Conservation (phyloP, 495 filamentous ascomycete species). For the Penicillium soppii region DNA sequence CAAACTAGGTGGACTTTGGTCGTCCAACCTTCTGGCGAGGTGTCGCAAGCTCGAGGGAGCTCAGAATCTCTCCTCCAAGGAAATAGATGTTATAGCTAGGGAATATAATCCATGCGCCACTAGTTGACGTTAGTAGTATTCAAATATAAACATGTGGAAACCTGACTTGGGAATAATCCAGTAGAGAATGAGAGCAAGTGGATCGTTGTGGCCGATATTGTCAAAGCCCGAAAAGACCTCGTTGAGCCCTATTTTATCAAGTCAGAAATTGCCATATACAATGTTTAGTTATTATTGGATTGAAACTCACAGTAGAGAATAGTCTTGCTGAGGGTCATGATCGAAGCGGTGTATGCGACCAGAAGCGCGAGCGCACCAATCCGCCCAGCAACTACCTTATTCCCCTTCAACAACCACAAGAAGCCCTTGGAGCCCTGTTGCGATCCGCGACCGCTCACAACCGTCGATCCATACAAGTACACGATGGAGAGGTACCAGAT, state of each 20-base stretch:
- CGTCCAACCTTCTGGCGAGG: conserved; percentile 32
- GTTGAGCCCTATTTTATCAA: conserved; percentile 58
- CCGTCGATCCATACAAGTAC: conserved; percentile 44
- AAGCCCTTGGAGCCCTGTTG: conserved; percentile 35
- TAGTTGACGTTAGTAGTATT: conserved; percentile 30
- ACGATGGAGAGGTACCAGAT: conserved; percentile 65
- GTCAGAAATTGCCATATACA: neutral
- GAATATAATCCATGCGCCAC: conserved; percentile 76
- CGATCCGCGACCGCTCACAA: conserved; percentile 28
- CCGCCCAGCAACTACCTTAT: conserved; percentile 56
- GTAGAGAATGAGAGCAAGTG: conserved; percentile 54
- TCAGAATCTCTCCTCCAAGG: conserved; percentile 68
- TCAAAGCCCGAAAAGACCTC: conserved; percentile 75
- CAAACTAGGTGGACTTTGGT: conserved; percentile 31
- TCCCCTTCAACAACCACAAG: conserved; percentile 45
- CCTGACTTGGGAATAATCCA: conserved; percentile 85
- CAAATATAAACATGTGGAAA: neutral
- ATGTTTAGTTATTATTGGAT: neutral
- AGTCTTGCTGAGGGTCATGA: conserved; percentile 89
- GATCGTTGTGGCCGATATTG: conserved; percentile 75
- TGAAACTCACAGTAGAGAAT: conserved; percentile 72
- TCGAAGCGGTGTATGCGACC: conserved; percentile 63
- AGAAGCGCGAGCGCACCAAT: conserved; percentile 63
- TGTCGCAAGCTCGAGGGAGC: conserved; percentile 57
- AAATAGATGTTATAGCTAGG: conserved; percentile 69